Percentiles rank a stretch among this genome's conserved stretches.
Conservation (phyloP, 441 rosid species). For the Lepidium campestre region DNA sequence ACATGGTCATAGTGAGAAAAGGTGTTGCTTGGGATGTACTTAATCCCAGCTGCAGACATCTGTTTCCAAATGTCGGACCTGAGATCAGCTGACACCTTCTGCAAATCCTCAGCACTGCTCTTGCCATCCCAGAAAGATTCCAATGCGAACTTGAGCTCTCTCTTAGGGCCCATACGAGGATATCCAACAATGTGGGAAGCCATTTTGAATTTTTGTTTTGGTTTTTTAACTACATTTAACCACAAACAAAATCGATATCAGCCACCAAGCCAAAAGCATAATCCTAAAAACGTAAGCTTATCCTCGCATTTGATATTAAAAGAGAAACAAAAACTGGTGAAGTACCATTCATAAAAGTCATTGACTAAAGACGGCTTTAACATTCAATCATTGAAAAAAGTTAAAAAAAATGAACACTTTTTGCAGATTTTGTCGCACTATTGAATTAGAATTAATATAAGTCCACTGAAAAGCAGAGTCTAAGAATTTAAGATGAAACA, state of each 20-base stretch:
- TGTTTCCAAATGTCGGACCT: slow-evolving; percentile 90
- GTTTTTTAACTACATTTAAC: not conserved
- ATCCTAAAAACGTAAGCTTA: not conserved
- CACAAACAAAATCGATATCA: not conserved
- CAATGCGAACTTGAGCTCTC: slow-evolving; percentile 95
- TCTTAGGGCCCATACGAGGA: slow-evolving; percentile 99
- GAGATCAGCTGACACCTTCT: slow-evolving; percentile 81
- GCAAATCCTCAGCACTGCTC: slow-evolving; percentile 83
- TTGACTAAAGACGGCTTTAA: not conserved
- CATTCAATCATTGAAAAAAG: not conserved
- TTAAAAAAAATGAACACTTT: not conserved
- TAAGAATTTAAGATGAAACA: not conserved
- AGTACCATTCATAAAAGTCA: not conserved
- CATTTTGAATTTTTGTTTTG: slow-evolving; percentile 36
- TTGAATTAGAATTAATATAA: not conserved
- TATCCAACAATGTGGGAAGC: slow-evolving; percentile 98
- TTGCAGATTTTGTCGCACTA: slow-evolving; percentile 7
- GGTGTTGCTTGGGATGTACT: slow-evolving; percentile 94
- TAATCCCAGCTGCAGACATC: slow-evolving; percentile 82
- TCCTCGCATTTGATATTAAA: not conserved
- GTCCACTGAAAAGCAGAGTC: slow-evolving; percentile 2
- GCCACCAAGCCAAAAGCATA: not conserved
- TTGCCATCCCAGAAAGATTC: slow-evolving; percentile 98
- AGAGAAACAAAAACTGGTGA: not conserved
- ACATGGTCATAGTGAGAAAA: slow-evolving; percentile 87